Base-by-base conservation (phyloP, 2,329 filamentous ascomycete genomes). In the Diaporthe aspalathi region DNA sequence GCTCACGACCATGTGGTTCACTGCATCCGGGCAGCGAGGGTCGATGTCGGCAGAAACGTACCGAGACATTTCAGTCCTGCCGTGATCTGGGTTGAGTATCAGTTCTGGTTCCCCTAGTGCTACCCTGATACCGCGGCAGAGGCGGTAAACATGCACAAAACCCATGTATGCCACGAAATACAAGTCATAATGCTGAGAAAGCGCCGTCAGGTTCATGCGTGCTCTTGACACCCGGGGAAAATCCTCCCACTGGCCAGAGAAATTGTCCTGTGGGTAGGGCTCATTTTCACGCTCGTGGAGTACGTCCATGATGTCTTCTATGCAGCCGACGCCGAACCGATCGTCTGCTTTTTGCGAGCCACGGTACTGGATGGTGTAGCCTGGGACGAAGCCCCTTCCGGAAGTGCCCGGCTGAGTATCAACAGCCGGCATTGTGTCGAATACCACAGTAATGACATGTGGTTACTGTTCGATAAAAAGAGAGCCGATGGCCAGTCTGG, bases 1-100 rank as follows among this genome's bases (percentile, higher is more conserved):
- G 20, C 92, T 92, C 32, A 92, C 85, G 14, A 92, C 84, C 20
- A 95, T 81, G 74, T 92, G 88, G 76, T 95, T 95, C 62, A 93
- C 86, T 38, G 87, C 85, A 78, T 95, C 92, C 1, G 88, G 86
- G 9, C 82, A 81, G 0, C 67, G 32, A 0, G 72, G 72, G 70
- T 91, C 71, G 40, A 73, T 49, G 11, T 65, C 43, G 29, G 54
- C 56, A 8, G 27, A 29, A 24, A 70, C 69, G 24, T 52, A 50
- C 14, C 45, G 16, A 17, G 71, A 49, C 71, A 71, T 73, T 16
- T 52, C 53, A 22, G 71, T 71, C 50, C 47, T 50, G 62, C 60
- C 60, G 24, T 43, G 16, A 14, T 57, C 20, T 4, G 71, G 71
- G 63, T 71, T 29, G 17, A 92, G 80, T 43, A 89, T 82, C 7